phyloP scores from a whole-genome alignment of 1,139 yeast species.

The Nakaseomyces sp. region DNA sequence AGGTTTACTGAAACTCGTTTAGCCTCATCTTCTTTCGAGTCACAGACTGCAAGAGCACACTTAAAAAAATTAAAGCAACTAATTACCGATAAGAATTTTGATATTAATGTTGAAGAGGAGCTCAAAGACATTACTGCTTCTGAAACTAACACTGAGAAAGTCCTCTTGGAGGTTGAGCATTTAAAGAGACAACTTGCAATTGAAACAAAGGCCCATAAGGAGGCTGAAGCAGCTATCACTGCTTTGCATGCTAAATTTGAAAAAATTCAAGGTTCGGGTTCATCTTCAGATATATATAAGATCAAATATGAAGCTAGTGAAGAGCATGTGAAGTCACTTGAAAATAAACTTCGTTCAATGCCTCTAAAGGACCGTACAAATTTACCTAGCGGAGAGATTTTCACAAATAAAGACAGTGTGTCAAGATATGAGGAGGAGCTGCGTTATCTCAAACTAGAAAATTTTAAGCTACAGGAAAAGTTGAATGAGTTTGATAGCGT shows the following conservation, averaged over 20 bases:
- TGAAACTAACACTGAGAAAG: slow-evolving; percentile 31
- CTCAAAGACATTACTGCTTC: slow-evolving; percentile 17
- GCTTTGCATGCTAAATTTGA: slow-evolving; percentile 28
- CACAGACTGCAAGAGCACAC: slow-evolving; percentile 39
- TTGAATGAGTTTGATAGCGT: slow-evolving; percentile 22
- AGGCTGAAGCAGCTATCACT: slow-evolving; percentile 28
- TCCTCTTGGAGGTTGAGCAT: slow-evolving; percentile 32
- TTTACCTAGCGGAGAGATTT: slow-evolving; percentile 21
- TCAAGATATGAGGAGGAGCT: slow-evolving; percentile 41
- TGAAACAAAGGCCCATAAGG: slow-evolving; percentile 31
- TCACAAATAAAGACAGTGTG: slow-evolving; percentile 26
- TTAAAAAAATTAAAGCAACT: slow-evolving; percentile 32
- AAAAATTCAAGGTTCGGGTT: slow-evolving; percentile 23
- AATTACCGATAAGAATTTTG: slow-evolving; percentile 22
- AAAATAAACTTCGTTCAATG: slow-evolving; percentile 34
- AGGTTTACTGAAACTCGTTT: slow-evolving; percentile 47
- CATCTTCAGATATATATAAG: slow-evolving; percentile 28
- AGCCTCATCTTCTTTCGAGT: slow-evolving; percentile 47
- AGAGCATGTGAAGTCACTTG: slow-evolving; percentile 38
- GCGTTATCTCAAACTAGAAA: slow-evolving; percentile 29
- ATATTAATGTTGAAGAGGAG: slow-evolving; percentile 25
- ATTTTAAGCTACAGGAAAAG: slow-evolving; percentile 40
- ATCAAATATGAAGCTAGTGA: slow-evolving; percentile 37
- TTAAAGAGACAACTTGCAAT: slow-evolving; percentile 34
- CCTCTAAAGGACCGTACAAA: slow-evolving; percentile 28